Base-by-base conservation (phyloP, 257 asterid species). In the Gardenia jasminoides region DNA sequence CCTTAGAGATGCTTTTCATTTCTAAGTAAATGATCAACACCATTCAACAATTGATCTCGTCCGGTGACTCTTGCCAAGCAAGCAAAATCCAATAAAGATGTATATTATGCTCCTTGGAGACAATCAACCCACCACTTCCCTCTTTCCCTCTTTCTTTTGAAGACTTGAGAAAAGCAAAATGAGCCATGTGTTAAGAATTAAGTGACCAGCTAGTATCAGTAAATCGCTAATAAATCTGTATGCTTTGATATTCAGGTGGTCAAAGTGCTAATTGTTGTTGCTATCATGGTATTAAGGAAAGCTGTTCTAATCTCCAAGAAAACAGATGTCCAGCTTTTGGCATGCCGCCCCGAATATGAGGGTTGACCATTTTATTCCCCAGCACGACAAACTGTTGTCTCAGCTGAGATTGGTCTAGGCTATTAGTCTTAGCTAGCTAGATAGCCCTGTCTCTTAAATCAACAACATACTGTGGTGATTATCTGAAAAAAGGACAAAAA, bases 361-460 rank as follows among this genome's bases (percentile, higher is more conserved):
- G 12, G 74, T 82, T 78, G 78, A 77, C 78, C 78, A 67, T 56
- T 68, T 66, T 79, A 43, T 76, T 67, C 77, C 77, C 8, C 16
- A 30, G 70, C 70, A n/a, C 70, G 83, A 73, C 67, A 69, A 67
- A 39, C 11, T 43, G 54, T 76, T 48, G 54, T 43, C 66, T 28
- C 19, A 62, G 59, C 47, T 28, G 19, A 62, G 16, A 20, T 10
- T 24, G 13, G 6, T 33, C 71, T 61, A 56, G 30, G 46, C 36
- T 26, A 20, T 28, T 64, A 11, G 41, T 20, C 30, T 36, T 36
- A 36, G 41, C 41, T 64, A 26, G 39, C 80, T 76, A 67, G 46
- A 44, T 62, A 76, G 61, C 26, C 43, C 30, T 36, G 28, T 67
- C 33, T 44, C 68, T 69, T 54, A 50, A 24, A 26, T 43, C 43